Percentiles rank a stretch among this genome's conserved stretches.
Conservation (phyloP, 2,329 filamentous ascomycete genomes). For the Paracamarosporium sp. region DNA sequence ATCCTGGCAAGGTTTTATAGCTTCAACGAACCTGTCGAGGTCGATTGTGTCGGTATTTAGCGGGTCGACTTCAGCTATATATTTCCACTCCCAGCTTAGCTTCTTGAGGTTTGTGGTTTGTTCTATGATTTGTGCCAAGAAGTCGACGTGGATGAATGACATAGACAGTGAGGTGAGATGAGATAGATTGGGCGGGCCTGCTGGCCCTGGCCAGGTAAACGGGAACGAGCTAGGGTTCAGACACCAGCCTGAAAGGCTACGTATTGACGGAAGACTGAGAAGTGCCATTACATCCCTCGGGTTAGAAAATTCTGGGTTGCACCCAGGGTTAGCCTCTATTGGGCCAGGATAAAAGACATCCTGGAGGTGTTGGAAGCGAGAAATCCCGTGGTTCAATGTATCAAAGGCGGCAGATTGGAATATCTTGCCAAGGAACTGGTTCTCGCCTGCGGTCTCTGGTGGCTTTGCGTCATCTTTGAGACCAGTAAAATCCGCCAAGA, state of each 20-base stretch:
- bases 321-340: not conserved
- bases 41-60: slow-evolving; percentile 3
- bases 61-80: not conserved
- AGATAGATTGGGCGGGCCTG: not conserved
- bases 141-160: slow-evolving; percentile 1
- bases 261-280: slow-evolving; percentile 4
- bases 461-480: not conserved
- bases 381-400: not conserved
- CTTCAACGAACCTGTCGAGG: slow-evolving; percentile 5
- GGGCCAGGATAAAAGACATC: not conserved
- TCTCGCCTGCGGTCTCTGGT: slow-evolving; percentile 2
- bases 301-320: slow-evolving; percentile 1
- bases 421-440: slow-evolving; percentile 4
- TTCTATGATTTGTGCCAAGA: not conserved
- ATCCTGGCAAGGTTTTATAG: slow-evolving; percentile 2
- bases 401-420: slow-evolving; percentile 3
- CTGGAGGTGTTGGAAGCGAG: not conserved
- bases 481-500: not conserved
- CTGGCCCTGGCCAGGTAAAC: slow-evolving; percentile 1
- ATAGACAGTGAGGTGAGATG: slow-evolving; percentile 3
- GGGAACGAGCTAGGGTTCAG: slow-evolving; percentile 3
- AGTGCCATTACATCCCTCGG: slow-evolving; percentile 1
- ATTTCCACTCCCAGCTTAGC: slow-evolving; percentile 4
- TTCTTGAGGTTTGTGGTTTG: not conserved
- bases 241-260: not conserved